Evolutionary conservation across 345 rosid species (phyloP).

Genomic region (Raphanus raphanistrum): DNA sequence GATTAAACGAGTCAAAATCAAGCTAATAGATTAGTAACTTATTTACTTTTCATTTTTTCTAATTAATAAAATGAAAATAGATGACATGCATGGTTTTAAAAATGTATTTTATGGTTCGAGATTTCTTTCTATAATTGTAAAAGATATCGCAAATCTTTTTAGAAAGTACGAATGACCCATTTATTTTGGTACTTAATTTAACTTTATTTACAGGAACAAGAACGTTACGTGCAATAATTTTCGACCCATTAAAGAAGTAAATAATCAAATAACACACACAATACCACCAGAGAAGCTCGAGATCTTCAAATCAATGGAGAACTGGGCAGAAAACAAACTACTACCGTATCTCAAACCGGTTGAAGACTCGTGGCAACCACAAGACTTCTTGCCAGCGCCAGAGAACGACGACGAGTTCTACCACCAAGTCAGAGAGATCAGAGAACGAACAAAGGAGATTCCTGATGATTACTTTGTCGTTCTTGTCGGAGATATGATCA

Average conservation of each 20-base stretch:
- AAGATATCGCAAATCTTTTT: conserved; percentile 11
- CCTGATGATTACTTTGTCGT: conserved; percentile 44
- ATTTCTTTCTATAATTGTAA: background rate
- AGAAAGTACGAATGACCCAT: conserved; percentile 14
- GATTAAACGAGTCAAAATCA: background rate
- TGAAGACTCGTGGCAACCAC: conserved; percentile 70
- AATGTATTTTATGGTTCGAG: background rate
- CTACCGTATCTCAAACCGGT: conserved; percentile 56
- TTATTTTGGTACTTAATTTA: background rate
- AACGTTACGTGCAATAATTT: conserved; percentile 19
- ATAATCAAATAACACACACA: conserved; percentile 39
- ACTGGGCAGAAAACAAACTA: conserved; percentile 42
- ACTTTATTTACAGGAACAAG: background rate
- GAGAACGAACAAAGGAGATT: conserved; percentile 43
- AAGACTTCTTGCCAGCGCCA: conserved; percentile 57
- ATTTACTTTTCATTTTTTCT: background rate
- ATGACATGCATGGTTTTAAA: background rate
- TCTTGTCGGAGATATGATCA: conserved; percentile 54
- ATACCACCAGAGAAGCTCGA: conserved; percentile 56
- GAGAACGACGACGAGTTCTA: conserved; percentile 45
- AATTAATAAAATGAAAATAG: background rate
- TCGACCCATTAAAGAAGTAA: conserved; percentile 39
- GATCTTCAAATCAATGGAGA: conserved; percentile 56
- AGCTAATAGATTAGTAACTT: background rate
- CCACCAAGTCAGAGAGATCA: conserved; percentile 49